phyloP scores from a whole-genome alignment of 768 basidiomycete species.

The Podaxis carcinomalis region DNA sequence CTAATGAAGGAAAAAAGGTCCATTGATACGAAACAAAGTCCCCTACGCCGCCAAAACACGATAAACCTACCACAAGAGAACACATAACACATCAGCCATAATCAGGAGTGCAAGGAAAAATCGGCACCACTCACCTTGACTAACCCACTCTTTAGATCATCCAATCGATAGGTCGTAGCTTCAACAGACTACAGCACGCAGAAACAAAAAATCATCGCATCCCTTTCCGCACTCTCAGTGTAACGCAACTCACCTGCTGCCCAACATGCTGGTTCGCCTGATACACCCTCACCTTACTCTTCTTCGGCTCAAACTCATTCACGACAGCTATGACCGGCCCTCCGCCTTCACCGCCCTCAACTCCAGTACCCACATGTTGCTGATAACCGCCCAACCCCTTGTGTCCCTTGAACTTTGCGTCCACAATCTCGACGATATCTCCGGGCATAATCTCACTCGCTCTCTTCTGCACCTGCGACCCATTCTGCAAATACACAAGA shows the following conservation, averaged over 20 bases:
- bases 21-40: too few relatives aligned
- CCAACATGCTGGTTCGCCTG: slow-evolving; percentile 87
- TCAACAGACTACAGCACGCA: slow-evolving; percentile 48
- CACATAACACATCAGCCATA: neutral
- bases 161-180: slow-evolving; percentile 79
- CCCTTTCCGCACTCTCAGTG: neutral
- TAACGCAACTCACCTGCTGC: slow-evolving; percentile 55
- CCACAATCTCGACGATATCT: slow-evolving; percentile 71
- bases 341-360: slow-evolving; percentile 32
- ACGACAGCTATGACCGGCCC: slow-evolving; percentile 72
- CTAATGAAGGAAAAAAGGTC: too few relatives aligned
- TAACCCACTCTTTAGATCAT: slow-evolving; percentile 82
- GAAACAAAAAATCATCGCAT: neutral
- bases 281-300: slow-evolving; percentile 78
- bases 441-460: slow-evolving; percentile 83
- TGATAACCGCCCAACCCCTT: slow-evolving; percentile 77
- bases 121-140: slow-evolving; percentile 55
- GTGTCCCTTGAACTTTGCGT: slow-evolving; percentile 73
- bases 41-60: slow-evolving; percentile 34
- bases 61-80: slow-evolving; percentile 26
- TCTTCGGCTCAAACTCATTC: slow-evolving; percentile 81
- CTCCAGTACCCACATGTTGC: slow-evolving; percentile 42
- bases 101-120: neutral
- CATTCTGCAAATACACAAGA: slow-evolving; percentile 71
- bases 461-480: slow-evolving; percentile 60